Evolutionary conservation across 805 yeast genomes (phyloP).

Genomic region (Pichia sporocuriosa): DNA sequence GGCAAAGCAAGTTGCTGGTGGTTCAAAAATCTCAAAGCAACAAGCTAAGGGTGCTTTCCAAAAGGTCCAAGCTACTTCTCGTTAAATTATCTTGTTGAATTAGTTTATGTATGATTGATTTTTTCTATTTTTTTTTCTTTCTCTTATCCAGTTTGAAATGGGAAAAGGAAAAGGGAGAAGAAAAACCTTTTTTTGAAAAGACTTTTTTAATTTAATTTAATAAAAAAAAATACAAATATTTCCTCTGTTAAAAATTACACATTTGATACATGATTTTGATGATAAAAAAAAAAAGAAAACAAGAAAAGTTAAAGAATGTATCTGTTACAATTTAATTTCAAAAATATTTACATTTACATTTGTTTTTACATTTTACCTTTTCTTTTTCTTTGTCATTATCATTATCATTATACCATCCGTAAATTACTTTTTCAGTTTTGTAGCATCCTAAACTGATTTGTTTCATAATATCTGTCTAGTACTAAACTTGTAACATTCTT

Average conservation of each 20-base stretch:
- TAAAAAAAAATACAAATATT: conserved; percentile 1
- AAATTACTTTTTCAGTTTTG: background rate
- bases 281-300: no score
- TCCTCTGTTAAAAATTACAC: no score
- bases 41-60: conserved; percentile 97
- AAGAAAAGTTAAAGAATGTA: no score
- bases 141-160: no score
- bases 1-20: conserved; percentile 74
- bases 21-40: conserved; percentile 86
- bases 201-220: conserved; percentile 3
- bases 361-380: no score
- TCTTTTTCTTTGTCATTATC: background rate
- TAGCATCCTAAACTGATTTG: background rate
- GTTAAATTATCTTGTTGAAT: conserved; percentile 61
- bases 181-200: no score
- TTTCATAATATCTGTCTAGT: conserved; percentile 20
- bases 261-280: no score
- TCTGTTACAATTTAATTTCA: no score
- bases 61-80: conserved; percentile 94
- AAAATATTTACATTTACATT: no score
- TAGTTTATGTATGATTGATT: background rate
- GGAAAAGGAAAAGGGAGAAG: no score
- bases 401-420: background rate
- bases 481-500: conserved; percentile 18
- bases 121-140: background rate